These are phyloP conservation scores for Escovopsis sp. DNA, from an alignment of 2,329 filamentous ascomycete species.

Conservation along the genomic window DNA sequence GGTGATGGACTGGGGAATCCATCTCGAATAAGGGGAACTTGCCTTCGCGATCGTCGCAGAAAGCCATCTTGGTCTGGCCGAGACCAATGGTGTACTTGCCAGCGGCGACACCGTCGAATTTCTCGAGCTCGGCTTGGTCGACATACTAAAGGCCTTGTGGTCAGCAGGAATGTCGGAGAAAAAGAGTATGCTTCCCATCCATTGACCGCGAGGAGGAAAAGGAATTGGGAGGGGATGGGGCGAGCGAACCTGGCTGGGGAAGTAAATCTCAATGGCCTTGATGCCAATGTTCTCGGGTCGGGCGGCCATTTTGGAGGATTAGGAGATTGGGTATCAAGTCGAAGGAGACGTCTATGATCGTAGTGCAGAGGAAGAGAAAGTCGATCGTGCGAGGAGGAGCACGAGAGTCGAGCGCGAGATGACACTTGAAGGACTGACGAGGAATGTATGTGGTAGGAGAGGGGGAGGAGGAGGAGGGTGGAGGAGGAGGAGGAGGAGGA, in stretches of 20 bases:
- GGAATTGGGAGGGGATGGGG: conserved; percentile 1
- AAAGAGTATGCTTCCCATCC: neutral
- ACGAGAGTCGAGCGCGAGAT: too few relatives aligned
- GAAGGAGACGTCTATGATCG: neutral
- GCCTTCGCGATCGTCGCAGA: conserved; percentile 84
- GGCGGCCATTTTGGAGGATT: conserved; percentile 42
- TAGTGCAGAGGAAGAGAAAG: conserved; percentile 6
- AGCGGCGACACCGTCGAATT: conserved; percentile 67
- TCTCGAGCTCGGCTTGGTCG: conserved; percentile 68
- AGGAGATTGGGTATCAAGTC: neutral
- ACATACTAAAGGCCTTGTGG: conserved; percentile 46
- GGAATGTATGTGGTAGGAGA: too few relatives aligned
- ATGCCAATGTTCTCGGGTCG: conserved; percentile 82
- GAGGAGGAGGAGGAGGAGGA: too few relatives aligned
- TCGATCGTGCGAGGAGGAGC: neutral
- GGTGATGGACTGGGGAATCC: conserved; percentile 1
- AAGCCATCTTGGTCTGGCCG: conserved; percentile 83
- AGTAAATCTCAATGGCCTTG: conserved; percentile 85
- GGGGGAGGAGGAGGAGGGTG: too few relatives aligned
- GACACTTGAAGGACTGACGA: neutral
- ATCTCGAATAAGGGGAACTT: conserved; percentile 15
- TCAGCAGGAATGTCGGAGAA: neutral
- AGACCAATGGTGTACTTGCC: conserved; percentile 88
- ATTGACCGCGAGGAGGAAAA: conserved; percentile 10
- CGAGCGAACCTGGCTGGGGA: conserved; percentile 61